Evolutionary conservation across 768 basidiomycete species (phyloP).

Genomic region (Mycena haematopus): DNA sequence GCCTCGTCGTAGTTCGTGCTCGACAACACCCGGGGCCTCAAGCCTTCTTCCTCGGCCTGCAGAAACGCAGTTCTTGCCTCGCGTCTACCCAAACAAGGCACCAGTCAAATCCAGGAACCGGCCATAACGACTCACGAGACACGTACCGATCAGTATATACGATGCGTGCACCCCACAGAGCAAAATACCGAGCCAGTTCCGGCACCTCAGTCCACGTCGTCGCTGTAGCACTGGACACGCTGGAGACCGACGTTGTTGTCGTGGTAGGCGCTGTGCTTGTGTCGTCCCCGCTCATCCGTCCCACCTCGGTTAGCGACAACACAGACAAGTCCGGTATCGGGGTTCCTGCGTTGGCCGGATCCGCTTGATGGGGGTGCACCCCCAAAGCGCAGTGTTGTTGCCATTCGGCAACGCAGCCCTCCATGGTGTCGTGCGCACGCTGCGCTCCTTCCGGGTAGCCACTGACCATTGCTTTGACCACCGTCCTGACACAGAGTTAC

Average conservation of each 20-base stretch:
- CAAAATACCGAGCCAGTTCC: not conserved
- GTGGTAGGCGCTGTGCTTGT: not conserved
- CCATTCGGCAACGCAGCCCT: conserved; percentile 8
- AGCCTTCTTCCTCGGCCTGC: not conserved
- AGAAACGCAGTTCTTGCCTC: not conserved
- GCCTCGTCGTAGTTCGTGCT: not conserved
- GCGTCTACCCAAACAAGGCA: not conserved
- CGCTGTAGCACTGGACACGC: too few relatives aligned
- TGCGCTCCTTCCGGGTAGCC: not conserved
- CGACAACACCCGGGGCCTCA: not conserved
- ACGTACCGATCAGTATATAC: not conserved
- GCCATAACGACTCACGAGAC: too few relatives aligned
- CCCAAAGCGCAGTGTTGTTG: conserved; percentile 6
- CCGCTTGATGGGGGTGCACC: not conserved
- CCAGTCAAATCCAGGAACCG: too few relatives aligned
- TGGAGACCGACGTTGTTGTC: not conserved
- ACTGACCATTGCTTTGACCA: not conserved
- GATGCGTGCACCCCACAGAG: not conserved
- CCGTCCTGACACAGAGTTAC: not conserved
- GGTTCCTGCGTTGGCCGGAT: not conserved
- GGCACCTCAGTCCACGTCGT: not conserved
- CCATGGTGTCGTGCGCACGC: not conserved
- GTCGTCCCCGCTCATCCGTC: too few relatives aligned
- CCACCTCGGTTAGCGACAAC: too few relatives aligned
- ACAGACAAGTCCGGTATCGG: not conserved